Evolutionary conservation across 202 grass and related monocot species (phyloP), one percentile per base, ranked within the genome.

Genomic region (Cymbopogon flexuosus): DNA sequence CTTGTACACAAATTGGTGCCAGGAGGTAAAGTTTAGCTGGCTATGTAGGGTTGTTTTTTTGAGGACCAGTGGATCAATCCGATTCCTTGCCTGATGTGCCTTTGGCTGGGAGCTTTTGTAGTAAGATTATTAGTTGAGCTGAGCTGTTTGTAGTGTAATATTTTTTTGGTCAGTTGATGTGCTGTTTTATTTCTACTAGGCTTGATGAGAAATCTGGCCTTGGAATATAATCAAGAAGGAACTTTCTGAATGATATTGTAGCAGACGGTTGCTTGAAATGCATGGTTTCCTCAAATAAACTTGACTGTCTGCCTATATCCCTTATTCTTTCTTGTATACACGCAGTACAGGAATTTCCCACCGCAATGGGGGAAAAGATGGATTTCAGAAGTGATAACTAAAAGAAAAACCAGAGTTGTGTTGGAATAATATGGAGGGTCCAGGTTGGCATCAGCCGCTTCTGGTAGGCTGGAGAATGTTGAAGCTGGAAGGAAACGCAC

Each of bases 401-500:
- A 27, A 27, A 0, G 36, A 11, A 12, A 18, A 30, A 42, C 18
- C n/a, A 34, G 60, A 45, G 10, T 65, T 49, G 60, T 49, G 30
- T 22, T 76, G 63, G 71, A 70, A 58, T 5, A 11, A 58, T 34
- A 47, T 82, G 33, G 68, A 82, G 40, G 21, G 5, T 15, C 56
- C 56, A 36, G 73, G 36, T 43, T 62, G 35, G 57, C 58, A 69
- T 52, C 13, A 47, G 22, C 51, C 23, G 56, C 72, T 64, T 75
- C 72, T 34, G 68, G 54, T 56, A 58, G 46, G 16, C 51, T 5
- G 47, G 29, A 72, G 86, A 84, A 88, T 88, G 75, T 88, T 68
- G 80, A 62, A 62, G 42, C 39, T 39, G 63, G 78, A 86, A 86
- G 84, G 84, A 79, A 83, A 83, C 75, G 24, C 86, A 83, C 74